Evolutionary conservation across 192 early-diverging fungal species (phyloP), one percentile per base, ranked within the genome.

Genomic region (Linnemannia zychae): DNA sequence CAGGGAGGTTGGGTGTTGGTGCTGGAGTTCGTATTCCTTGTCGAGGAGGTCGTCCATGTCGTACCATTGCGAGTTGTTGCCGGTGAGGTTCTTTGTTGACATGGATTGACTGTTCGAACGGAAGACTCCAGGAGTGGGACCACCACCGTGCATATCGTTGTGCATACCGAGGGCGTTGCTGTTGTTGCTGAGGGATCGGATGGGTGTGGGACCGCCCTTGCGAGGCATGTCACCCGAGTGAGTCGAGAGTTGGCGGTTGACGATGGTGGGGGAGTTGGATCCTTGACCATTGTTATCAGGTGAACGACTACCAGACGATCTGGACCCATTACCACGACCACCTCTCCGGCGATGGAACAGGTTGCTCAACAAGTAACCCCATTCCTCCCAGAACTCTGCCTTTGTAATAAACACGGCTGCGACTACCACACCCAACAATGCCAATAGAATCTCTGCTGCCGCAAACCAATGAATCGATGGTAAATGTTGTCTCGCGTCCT

Each of bases 31-130:
- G 18, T 78, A 84, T 7, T 84, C 76, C 67, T 78, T 84, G 70
- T 78, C 81, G 17, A 84, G 31, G 28, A 84, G 71, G 38, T 84
- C 81, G 13, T 84, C 81, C 81, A 84, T 84, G 66, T 84, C 81
- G 18, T 84, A 84, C 81, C 81, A 84, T 38, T 84, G 81, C 20
- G 69, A 47, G 22, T 38, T 49, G 67, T 76, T 38, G 50, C 37
- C 67, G 36, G 70, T 82, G 40, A 78, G 7, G 63, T 71, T 49
- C 66, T 68, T 76, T 46, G 75, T 44, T 2, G 66, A 67, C 46
- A 76, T 31, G 9, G 76, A 77, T 46, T 78, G 77, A 28, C 66
- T 73, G 50, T 74, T 71, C 50, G 31, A 57, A 1, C 67, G 72
- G 37, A 46, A 53, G 12, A 71, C 24, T 7, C 31, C 67, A 17